phyloP scores from a whole-genome alignment of 208 protist species.

The Phytomonas sp. region DNA sequence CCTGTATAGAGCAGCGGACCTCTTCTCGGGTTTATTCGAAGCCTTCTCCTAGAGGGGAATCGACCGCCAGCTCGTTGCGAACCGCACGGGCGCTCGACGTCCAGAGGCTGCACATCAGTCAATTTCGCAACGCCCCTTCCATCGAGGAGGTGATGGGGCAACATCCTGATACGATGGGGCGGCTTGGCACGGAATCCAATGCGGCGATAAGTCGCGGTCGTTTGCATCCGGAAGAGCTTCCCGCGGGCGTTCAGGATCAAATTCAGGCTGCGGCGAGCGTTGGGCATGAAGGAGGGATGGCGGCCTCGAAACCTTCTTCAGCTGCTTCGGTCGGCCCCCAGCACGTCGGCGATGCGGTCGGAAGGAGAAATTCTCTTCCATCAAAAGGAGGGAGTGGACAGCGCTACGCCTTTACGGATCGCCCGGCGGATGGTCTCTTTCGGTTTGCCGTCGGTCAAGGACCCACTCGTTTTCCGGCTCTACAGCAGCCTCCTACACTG shows the following conservation, averaged over 20 bases:
- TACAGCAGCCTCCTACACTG: not conserved
- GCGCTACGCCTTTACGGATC: conserved; percentile 1
- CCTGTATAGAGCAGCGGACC: conserved; percentile 1
- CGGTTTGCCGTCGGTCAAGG: not conserved
- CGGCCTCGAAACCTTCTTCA: not conserved
- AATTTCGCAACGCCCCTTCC: conserved; percentile 26
- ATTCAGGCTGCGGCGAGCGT: not conserved
- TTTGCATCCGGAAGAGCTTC: not conserved
- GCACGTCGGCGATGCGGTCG: not conserved
- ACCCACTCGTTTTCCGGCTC: not conserved
- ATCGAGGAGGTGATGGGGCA: conserved; percentile 71
- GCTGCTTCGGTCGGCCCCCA: not conserved
- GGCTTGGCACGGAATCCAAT: not conserved
- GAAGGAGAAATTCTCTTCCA: not conserved
- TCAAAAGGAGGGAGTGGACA: not conserved
- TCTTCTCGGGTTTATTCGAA: not conserved
- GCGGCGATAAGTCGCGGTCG: not conserved
- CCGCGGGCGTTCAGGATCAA: not conserved
- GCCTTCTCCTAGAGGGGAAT: conserved; percentile 19
- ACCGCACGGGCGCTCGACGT: conserved; percentile 38
- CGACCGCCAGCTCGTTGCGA: conserved; percentile 21
- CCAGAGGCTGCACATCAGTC: conserved; percentile 36
- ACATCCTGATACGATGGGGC: conserved; percentile 13
- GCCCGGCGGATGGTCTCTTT: conserved; percentile 5
- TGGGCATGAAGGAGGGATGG: not conserved